These are phyloP conservation scores for Camptophora hylomeconis DNA, from an alignment of 2,329 filamentous ascomycete species.

Conservation along the genomic window DNA sequence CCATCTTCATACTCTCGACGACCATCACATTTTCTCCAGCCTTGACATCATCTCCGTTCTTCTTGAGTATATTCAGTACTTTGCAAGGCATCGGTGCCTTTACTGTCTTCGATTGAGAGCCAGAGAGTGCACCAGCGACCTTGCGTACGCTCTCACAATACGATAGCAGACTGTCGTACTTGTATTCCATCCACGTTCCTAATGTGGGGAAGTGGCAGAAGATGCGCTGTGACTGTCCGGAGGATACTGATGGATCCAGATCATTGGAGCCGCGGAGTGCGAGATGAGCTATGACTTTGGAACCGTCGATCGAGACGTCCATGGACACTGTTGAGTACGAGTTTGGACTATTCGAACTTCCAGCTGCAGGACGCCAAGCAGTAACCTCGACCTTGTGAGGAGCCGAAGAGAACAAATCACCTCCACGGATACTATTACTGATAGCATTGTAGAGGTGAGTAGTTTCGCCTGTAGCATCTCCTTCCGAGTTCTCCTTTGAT, in stretches of 20 bases:
- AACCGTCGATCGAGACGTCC: slow-evolving; percentile 15
- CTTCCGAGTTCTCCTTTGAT: too few species aligned
- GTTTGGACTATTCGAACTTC: too few species aligned
- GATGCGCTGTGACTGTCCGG: slow-evolving; percentile 11
- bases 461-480: too few species aligned
- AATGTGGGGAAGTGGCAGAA: slow-evolving; percentile 21
- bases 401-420: too few species aligned
- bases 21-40: slow-evolving; percentile 23
- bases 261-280: slow-evolving; percentile 7
- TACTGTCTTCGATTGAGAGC: slow-evolving; percentile 10
- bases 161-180: slow-evolving; percentile 19
- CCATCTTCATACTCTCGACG: slow-evolving; percentile 34
- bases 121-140: slow-evolving; percentile 8
- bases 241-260: background rate
- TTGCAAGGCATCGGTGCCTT: slow-evolving; percentile 26
- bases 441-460: too few species aligned
- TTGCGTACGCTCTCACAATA: slow-evolving; percentile 19
- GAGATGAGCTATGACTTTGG: slow-evolving; percentile 15
- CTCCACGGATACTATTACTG: too few species aligned
- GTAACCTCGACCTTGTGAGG: too few species aligned
- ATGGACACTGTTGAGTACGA: slow-evolving; percentile 6
- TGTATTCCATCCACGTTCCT: slow-evolving; percentile 20
- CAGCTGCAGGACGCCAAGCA: too few species aligned
- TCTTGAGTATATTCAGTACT: slow-evolving; percentile 21
- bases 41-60: slow-evolving; percentile 21